phyloP scores from a whole-genome alignment of 2,329 filamentous ascomycete species.

The Clonostachys byssicola region DNA sequence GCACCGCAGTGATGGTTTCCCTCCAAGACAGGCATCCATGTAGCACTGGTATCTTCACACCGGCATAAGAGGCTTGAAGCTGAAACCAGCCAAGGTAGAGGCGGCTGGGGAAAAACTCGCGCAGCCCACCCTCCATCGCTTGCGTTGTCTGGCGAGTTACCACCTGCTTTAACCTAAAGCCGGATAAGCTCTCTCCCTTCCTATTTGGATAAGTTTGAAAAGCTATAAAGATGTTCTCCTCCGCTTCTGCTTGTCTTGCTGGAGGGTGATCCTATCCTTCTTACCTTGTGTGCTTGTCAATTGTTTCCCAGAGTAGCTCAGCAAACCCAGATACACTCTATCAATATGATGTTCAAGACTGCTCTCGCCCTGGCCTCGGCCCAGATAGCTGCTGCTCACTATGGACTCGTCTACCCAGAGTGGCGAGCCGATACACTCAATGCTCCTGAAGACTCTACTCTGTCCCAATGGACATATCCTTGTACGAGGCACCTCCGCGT shows the following conservation, averaged over 20 bases:
- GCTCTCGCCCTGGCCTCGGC: slow-evolving; percentile 25
- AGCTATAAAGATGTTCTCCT: slow-evolving; percentile 11
- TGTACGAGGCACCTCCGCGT: slow-evolving; percentile 29
- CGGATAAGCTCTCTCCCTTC: too few relatives aligned
- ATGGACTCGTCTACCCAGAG: slow-evolving; percentile 37
- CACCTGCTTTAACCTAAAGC: too few relatives aligned
- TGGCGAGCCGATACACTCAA: slow-evolving; percentile 45
- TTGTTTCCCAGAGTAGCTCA: background rate
- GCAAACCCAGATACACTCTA: background rate
- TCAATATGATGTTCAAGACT: slow-evolving; percentile 22
- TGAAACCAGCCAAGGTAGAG: too few relatives aligned
- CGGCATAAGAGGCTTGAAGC: too few relatives aligned
- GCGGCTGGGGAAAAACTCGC: too few relatives aligned
- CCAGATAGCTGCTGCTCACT: slow-evolving; percentile 39
- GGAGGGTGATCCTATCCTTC: too few relatives aligned
- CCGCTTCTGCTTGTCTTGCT: slow-evolving; percentile 8
- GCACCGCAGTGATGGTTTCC: too few relatives aligned
- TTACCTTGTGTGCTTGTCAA: background rate
- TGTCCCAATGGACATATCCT: slow-evolving; percentile 46
- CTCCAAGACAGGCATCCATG: too few relatives aligned
- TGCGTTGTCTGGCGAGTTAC: too few relatives aligned
- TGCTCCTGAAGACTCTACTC: slow-evolving; percentile 25
- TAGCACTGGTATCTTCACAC: too few relatives aligned
- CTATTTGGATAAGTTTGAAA: too few relatives aligned
- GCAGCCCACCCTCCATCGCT: too few relatives aligned